Conservation (phyloP, 2,329 filamentous ascomycete genomes). For the Aspergillus vadensis region DNA sequence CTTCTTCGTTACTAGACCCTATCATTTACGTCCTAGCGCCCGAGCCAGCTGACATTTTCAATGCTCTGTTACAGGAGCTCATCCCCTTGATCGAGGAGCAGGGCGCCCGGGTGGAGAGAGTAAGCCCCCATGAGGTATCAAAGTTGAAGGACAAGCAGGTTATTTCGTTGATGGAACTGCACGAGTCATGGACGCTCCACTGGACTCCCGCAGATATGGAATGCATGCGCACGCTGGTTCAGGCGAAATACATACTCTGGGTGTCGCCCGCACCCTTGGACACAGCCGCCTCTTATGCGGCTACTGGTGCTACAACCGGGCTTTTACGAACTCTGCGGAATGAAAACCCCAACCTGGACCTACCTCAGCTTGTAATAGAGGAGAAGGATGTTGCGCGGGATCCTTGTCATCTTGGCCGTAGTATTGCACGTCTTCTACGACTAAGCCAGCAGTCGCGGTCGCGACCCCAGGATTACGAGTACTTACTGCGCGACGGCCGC, state of each 20-base stretch:
- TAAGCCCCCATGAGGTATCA: background rate
- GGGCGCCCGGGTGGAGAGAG: no score
- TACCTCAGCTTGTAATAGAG: conserved; percentile 21
- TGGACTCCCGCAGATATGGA: conserved; percentile 19
- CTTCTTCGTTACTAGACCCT: no score
- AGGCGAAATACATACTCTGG: conserved; percentile 25
- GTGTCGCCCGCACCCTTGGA: conserved; percentile 18
- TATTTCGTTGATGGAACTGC: conserved; percentile 24
- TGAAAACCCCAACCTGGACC: conserved; percentile 24
- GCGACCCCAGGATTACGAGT: background rate
- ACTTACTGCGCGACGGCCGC: background rate
- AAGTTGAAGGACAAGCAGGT: conserved; percentile 20
- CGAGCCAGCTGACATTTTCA: no score
- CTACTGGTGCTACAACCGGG: conserved; percentile 22
- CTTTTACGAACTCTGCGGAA: conserved; percentile 30
- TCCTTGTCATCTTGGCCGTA: no score
- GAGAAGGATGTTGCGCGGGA: background rate
- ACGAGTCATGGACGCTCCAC: conserved; percentile 14
- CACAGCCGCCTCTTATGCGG: conserved; percentile 15
- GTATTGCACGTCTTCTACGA: background rate
- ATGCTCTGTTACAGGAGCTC: no score
- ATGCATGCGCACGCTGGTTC: conserved; percentile 14
- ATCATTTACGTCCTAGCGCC: no score
- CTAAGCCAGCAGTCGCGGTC: background rate
- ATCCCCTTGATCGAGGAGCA: no score